A percentile compares a stretch with the other conserved stretches of the same genome.
phyloP scores from a whole-genome alignment of 192 early-diverging fungal species.

The Podila epicladia region DNA sequence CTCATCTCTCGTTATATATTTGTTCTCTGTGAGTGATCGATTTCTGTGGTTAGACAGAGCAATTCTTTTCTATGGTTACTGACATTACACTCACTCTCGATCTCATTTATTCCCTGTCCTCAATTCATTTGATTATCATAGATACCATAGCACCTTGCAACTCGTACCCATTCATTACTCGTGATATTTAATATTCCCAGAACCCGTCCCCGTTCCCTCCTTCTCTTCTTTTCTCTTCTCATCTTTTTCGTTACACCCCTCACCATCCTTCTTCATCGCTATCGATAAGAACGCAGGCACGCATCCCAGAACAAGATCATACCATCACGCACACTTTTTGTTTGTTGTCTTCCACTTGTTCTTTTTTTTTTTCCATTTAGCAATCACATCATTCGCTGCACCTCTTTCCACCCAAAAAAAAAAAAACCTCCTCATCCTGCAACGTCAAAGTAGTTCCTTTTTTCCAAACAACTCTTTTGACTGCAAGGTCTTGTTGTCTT shows the following conservation, averaged over 20 bases:
- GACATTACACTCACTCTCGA: no score
- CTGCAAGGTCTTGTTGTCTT: neutral
- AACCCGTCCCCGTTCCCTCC: neutral
- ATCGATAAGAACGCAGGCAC: neutral
- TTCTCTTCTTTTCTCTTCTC: neutral
- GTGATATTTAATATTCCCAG: constrained; percentile 9
- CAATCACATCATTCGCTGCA: neutral
- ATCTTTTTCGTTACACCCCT: neutral
- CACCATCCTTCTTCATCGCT: neutral
- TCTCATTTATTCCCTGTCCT: neutral
- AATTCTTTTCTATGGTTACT: no score
- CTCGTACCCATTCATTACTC: neutral
- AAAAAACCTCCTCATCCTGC: neutral
- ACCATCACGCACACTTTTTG: neutral
- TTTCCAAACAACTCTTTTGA: no score
- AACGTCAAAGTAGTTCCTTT: no score
- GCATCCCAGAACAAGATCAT: neutral
- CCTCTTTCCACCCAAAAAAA: neutral
- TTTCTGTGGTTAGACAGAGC: no score
- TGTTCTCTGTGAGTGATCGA: no score
- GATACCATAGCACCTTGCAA: constrained; percentile 27
- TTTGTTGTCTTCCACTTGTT: neutral
- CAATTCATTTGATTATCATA: neutral
- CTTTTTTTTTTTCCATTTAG: neutral
- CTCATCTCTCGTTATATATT: no score